These are phyloP conservation scores for Corniculantispora saksenae DNA, from an alignment of 2,329 filamentous ascomycete genomes.

Conservation along the genomic window DNA sequence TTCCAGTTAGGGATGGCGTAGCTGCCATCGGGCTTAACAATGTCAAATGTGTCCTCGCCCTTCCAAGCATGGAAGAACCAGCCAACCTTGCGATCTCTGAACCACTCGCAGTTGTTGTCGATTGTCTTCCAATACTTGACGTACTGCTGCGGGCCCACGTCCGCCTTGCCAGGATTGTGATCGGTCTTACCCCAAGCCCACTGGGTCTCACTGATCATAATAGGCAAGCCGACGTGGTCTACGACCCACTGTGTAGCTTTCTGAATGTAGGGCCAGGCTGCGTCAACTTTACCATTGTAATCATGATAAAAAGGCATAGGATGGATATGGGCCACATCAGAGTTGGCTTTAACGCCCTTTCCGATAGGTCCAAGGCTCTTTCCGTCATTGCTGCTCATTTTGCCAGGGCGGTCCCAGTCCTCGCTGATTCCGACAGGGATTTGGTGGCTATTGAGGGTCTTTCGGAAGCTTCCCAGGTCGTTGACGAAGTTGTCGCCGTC, in stretches of 20 bases:
- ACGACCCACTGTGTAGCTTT: conserved; percentile 22
- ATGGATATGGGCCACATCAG: conserved; percentile 26
- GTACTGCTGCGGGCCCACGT: conserved; percentile 23
- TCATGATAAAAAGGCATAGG: conserved; percentile 27
- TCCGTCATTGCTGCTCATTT: conserved; percentile 21
- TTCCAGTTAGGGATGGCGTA: conserved; percentile 26
- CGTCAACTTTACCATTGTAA: conserved; percentile 17
- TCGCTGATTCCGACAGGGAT: conserved; percentile 25
- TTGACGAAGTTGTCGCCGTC: conserved; percentile 24
- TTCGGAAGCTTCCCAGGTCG: conserved; percentile 23
- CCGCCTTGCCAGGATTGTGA: conserved; percentile 22
- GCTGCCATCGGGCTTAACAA: conserved; percentile 22
- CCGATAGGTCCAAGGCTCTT: conserved; percentile 21
- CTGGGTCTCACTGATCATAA: conserved; percentile 24
- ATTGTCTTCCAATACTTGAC: conserved; percentile 23
- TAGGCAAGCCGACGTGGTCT: conserved; percentile 22
- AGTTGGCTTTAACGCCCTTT: conserved; percentile 23
- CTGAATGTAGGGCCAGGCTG: conserved; percentile 24
- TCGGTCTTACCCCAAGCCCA: conserved; percentile 25
- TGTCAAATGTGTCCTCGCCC: conserved; percentile 24
- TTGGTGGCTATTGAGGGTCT: conserved; percentile 18
- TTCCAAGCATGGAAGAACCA: conserved; percentile 26
- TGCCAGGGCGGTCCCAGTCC: conserved; percentile 26
- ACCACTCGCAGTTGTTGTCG: conserved; percentile 26
- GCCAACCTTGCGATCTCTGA: conserved; percentile 22